phyloP scores from a whole-genome alignment of 169 alveolate genomes.

The Plasmodium yoelii region DNA sequence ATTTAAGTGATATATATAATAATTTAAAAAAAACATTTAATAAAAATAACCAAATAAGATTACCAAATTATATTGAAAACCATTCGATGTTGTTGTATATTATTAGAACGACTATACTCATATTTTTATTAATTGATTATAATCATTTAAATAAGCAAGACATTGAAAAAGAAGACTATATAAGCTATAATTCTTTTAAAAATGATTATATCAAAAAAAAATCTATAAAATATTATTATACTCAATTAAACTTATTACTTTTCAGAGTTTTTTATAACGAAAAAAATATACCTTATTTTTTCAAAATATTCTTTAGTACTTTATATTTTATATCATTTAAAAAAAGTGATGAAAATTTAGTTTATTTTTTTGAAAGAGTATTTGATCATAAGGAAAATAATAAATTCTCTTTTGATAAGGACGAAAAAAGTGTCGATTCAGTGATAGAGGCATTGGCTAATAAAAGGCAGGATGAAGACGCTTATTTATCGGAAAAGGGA shows the following conservation, averaged over 20 bases:
- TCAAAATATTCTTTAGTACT: conserved; percentile 70
- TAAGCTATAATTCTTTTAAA: conserved; percentile 21
- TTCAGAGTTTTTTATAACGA: conserved; percentile 61
- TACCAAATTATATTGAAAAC: conserved; percentile 26
- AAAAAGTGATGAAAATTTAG: conserved; percentile 20
- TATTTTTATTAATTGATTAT: conserved; percentile 57
- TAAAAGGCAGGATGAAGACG: not conserved
- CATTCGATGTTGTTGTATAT: conserved; percentile 54
- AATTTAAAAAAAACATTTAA: conserved; percentile 37
- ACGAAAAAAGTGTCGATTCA: not conserved
- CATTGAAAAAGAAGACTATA: conserved; percentile 17
- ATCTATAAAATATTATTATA: conserved; percentile 44
- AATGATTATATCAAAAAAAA: conserved; percentile 56
- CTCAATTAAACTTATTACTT: conserved; percentile 63
- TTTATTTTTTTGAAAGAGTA: conserved; percentile 48
- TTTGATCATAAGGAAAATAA: conserved; percentile 18
- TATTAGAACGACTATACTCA: conserved; percentile 49
- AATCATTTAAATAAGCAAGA: conserved; percentile 23
- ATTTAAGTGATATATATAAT: conserved; percentile 17
- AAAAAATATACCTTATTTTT: conserved; percentile 62
- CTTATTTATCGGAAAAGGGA: not conserved
- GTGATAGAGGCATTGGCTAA: not conserved
- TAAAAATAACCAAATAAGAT: conserved; percentile 32
- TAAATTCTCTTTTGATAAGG: not conserved
- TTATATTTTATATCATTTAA: conserved; percentile 61